Percentiles rank a stretch among this genome's conserved stretches.
Conservation (phyloP, 306 rosid species). For the Comarum palustre region DNA sequence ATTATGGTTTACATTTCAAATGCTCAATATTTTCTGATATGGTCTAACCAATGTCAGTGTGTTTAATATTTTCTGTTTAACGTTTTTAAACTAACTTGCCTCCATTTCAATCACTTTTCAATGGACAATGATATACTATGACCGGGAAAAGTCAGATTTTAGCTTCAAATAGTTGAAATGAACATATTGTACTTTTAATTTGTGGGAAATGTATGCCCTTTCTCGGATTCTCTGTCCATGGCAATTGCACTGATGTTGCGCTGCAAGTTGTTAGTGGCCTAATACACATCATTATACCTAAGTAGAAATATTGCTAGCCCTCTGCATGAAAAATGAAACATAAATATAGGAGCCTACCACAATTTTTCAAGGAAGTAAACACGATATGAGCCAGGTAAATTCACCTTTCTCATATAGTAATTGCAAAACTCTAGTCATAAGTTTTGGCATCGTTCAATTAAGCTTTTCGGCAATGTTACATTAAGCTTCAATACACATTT, state of each 20-base stretch:
- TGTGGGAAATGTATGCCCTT: background rate
- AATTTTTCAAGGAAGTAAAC: background rate
- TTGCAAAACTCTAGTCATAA: conserved; percentile 4
- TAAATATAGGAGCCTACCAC: background rate
- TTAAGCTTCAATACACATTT: background rate
- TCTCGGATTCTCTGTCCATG: background rate
- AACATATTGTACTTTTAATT: background rate
- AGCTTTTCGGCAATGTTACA: background rate
- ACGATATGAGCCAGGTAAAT: no score
- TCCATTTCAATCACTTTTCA: background rate
- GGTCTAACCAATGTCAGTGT: background rate
- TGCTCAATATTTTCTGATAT: conserved; percentile 3
- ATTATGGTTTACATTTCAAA: background rate
- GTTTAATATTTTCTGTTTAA: no score
- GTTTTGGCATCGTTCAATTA: no score
- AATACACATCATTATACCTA: background rate
- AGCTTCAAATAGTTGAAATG: background rate
- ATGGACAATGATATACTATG: background rate
- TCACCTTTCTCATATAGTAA: background rate
- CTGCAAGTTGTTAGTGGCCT: background rate
- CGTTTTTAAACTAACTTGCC: background rate
- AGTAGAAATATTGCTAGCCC: background rate
- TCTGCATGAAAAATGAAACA: background rate
- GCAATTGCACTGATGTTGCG: background rate
- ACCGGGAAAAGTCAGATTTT: background rate